Conservation (phyloP, 2,329 filamentous ascomycete genomes). For the Cryoendolithus antarcticus region DNA sequence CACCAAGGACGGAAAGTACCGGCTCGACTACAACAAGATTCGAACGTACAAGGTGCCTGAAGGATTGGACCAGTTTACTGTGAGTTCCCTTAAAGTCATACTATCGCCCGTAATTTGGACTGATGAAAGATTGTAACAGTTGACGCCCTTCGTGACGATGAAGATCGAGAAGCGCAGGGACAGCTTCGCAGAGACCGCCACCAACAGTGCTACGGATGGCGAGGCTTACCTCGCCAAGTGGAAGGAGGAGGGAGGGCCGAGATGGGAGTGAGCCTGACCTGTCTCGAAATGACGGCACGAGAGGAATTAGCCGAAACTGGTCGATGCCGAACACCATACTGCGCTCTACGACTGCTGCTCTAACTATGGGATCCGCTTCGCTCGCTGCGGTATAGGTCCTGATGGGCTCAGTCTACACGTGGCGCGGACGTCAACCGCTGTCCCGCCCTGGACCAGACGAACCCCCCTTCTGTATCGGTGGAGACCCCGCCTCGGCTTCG, state of each 20-base stretch:
- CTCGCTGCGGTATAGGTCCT: too few species aligned
- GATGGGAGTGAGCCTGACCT: neutral
- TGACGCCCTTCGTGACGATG: slow-evolving; percentile 65
- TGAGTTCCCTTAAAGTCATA: slow-evolving; percentile 24
- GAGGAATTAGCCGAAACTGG: neutral
- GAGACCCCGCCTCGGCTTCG: too few species aligned
- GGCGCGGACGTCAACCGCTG: too few species aligned
- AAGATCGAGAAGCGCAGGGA: slow-evolving; percentile 43
- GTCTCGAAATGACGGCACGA: neutral
- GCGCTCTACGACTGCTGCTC: too few species aligned
- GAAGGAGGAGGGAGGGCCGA: slow-evolving; percentile 20
- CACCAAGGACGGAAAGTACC: slow-evolving; percentile 71
- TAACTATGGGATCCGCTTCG: too few species aligned
- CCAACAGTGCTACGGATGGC: slow-evolving; percentile 16
- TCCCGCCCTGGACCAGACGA: too few species aligned
- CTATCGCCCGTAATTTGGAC: neutral
- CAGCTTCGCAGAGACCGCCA: slow-evolving; percentile 32
- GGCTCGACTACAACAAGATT: slow-evolving; percentile 76
- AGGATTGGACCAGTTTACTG: slow-evolving; percentile 58
- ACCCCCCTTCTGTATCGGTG: too few species aligned
- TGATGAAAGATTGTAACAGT: slow-evolving; percentile 34
- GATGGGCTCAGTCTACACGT: too few species aligned
- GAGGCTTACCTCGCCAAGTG: slow-evolving; percentile 22
- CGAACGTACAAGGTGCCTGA: slow-evolving; percentile 74
- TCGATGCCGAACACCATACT: too few species aligned